Evolutionary conservation across 2,329 filamentous ascomycete species (phyloP), one percentile per base, ranked within the genome.

Genomic region (Daldinia eschscholtzii): DNA sequence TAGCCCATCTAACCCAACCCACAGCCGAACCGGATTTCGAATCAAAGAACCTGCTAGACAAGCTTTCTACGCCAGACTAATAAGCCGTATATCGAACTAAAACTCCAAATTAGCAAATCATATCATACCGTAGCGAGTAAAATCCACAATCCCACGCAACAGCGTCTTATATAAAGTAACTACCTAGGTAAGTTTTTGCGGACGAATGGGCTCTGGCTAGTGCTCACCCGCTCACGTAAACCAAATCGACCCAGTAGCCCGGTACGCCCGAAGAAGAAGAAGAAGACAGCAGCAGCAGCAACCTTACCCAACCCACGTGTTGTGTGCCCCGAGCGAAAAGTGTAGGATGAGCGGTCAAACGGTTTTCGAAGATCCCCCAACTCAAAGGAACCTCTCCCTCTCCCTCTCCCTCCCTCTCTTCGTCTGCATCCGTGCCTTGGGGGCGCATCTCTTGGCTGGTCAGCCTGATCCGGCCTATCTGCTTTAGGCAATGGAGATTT

Each of bases 281-380:
- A 58, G 48, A 56, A 67, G 10, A 35, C 20, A 23, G 20, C 20
- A 23, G 20, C 20, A 23, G 20, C 20, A 23, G 20, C 20, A 23
- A 23, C 2, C 20, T 39, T 35, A 55, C 61, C 50, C 61, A 70
- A 70, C 65, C 64, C 68, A 70, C 68, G 68, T 68, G 68, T 61
- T 61, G 65, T 55, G 13, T 48, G 20, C 12, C 58, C 35, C 41
- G 7, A 33, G 42, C 50, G 33, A 28, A 55, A 28, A 23, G 20
- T 12, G 41, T 13, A 55, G 64, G 64, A 70, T 62, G 67, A 67
- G 67, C 67, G 67, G 67, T 70, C 67, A 67, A 67, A 58, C 57
- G 18, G 41, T 23, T 18, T 35, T 10, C 33, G 33, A 35, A 9
- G 6, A 35, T 23, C 20, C 20, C 12, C n/a, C 10, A 30, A 23